A percentile compares a stretch with the other conserved stretches of the same genome.
Evolutionary conservation across 73 alveolate genomes (phyloP).

Genomic region (Paramecium biaurelia): DNA sequence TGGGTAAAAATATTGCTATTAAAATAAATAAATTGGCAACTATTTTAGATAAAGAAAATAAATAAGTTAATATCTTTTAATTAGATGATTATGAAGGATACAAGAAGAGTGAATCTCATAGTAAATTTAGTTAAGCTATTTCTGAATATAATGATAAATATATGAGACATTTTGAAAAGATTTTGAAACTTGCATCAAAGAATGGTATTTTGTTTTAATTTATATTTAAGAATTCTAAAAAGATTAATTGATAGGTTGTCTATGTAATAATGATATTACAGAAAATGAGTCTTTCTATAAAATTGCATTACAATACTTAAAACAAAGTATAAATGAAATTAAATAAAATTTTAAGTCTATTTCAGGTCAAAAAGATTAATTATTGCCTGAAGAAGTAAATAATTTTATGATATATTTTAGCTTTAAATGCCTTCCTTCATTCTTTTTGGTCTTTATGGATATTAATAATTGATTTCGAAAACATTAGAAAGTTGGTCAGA

Average conservation of each 20-base stretch:
- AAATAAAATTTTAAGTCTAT: background rate
- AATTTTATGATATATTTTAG: background rate
- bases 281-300: slow-evolving; percentile 22
- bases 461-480: background rate
- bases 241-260: background rate
- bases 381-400: slow-evolving; percentile 39
- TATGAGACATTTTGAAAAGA: slow-evolving; percentile 39
- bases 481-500: background rate
- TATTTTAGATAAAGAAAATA: slow-evolving; percentile 27
- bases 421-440: slow-evolving; percentile 3
- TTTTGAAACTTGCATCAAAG: slow-evolving; percentile 6
- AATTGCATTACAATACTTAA: background rate
- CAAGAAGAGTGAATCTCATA: slow-evolving; percentile 46
- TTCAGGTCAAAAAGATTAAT: background rate
- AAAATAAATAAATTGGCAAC: slow-evolving; percentile 21
- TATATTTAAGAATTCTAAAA: background rate
- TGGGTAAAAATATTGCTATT: slow-evolving; percentile 51
- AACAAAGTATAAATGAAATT: background rate
- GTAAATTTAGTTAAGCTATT: slow-evolving; percentile 48
- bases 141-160: slow-evolving; percentile 34
- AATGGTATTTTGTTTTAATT: background rate
- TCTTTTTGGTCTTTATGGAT: background rate
- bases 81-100: slow-evolving; percentile 36
- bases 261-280: background rate
- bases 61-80: background rate